Conservation (phyloP, 2,329 filamentous ascomycete species). For the Xylariaceae sp. region DNA sequence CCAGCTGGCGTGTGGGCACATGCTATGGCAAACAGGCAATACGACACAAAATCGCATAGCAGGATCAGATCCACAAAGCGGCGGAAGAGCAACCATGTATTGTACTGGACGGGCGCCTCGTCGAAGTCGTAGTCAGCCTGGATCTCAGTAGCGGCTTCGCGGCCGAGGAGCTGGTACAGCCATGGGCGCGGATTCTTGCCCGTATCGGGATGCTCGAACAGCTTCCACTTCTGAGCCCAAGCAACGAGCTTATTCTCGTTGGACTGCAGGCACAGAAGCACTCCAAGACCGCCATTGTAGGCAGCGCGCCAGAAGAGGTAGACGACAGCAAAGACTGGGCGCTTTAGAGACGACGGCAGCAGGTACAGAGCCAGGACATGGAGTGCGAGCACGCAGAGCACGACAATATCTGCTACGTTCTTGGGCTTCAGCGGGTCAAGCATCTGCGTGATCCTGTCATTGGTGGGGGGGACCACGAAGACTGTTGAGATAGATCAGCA, state of each 20-base stretch:
- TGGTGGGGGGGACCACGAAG: conserved; percentile 89
- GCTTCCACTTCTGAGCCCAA: conserved; percentile 77
- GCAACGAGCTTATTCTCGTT: conserved; percentile 76
- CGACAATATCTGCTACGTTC: conserved; percentile 77
- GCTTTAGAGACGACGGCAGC: conserved; percentile 61
- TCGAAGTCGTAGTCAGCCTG: conserved; percentile 90
- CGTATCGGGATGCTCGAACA: conserved; percentile 78
- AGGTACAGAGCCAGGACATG: conserved; percentile 69
- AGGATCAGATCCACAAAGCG: conserved; percentile 92
- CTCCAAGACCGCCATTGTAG: conserved; percentile 92
- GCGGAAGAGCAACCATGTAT: conserved; percentile 96
- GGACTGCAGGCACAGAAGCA: conserved; percentile 82
- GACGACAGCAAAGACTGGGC: conserved; percentile 70
- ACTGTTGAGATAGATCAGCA: conserved; percentile 45
- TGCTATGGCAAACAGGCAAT: conserved; percentile 89
- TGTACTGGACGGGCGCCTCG: conserved; percentile 91
- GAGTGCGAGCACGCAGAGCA: conserved; percentile 68
- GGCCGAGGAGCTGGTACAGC: conserved; percentile 77
- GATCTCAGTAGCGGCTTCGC: conserved; percentile 91
- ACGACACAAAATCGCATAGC: conserved; percentile 98
- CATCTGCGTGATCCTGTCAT: conserved; percentile 98
- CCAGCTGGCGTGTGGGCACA: conserved; percentile 68
- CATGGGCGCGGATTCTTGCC: conserved; percentile 75
- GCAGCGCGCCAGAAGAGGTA: conserved; percentile 89
- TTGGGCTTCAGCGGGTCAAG: conserved; percentile 92